Evolutionary conservation across 2,329 filamentous ascomycete genomes (phyloP).

Genomic region (Colletotrichum karsti): DNA sequence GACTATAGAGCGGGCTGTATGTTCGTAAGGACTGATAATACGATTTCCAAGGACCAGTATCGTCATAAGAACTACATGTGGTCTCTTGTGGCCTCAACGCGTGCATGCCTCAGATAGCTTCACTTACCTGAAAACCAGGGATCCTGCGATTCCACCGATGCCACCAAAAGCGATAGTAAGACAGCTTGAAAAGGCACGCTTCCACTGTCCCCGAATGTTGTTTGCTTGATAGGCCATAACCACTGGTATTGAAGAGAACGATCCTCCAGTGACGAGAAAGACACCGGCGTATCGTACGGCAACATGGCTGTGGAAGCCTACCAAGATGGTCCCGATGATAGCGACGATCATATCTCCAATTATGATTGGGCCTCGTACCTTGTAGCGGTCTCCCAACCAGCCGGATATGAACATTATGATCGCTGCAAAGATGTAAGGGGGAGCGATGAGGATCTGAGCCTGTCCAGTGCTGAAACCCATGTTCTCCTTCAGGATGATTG

Average conservation of each 20-base stretch:
- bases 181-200: slow-evolving; percentile 28
- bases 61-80: too few relatives aligned
- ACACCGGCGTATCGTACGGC: slow-evolving; percentile 72
- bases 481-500: slow-evolving; percentile 58
- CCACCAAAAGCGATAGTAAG: slow-evolving; percentile 26
- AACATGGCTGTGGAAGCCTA: slow-evolving; percentile 61
- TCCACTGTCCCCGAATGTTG: slow-evolving; percentile 31
- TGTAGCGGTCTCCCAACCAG: slow-evolving; percentile 71
- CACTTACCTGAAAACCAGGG: slow-evolving; percentile 29
- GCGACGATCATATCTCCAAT: slow-evolving; percentile 67
- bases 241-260: slow-evolving; percentile 14
- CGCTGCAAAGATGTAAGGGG: slow-evolving; percentile 68
- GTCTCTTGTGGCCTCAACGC: too few relatives aligned
- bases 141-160: slow-evolving; percentile 27
- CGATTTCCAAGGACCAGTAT: too few relatives aligned
- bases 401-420: slow-evolving; percentile 70
- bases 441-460: slow-evolving; percentile 65
- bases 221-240: slow-evolving; percentile 28
- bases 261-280: slow-evolving; percentile 56
- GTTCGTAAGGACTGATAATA: too few relatives aligned
- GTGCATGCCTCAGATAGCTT: too few relatives aligned
- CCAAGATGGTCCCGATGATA: slow-evolving; percentile 72
- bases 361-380: slow-evolving; percentile 71
- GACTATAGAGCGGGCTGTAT: too few relatives aligned
- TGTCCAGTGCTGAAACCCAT: slow-evolving; percentile 38